Base-by-base conservation (phyloP, 768 basidiomycete species). In the Strobilomyces dryophilus region DNA sequence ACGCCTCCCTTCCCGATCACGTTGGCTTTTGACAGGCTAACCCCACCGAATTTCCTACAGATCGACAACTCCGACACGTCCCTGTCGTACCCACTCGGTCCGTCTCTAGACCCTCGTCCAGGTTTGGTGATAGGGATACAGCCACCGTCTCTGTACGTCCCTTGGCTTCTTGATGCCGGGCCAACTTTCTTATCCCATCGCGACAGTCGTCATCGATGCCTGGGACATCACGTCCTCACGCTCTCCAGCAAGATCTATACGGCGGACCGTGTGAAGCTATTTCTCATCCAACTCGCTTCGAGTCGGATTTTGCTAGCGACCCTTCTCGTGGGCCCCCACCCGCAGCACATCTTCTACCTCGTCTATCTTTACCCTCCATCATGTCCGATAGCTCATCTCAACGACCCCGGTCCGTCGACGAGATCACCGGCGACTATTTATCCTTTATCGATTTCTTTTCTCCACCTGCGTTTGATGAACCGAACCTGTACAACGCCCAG, bases 361-460 rank as follows among this genome's bases (percentile, higher is more conserved):
- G 61, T 53, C 49, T 66, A 51, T 59, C 64, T 49, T 44, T 66
- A 15, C 55, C 59, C 37, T 51, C 56, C 49, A 34, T 40, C 55
- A 54, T 71, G 67, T 37, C 63, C 11, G 57, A 59, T 50, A 49
- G 32, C 35, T 21, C 57, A 4, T 45, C 58, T 10, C 31, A 57
- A 50, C 60, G 59, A 52, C 52, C 47, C 21, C 52, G 55, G 47
- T 59, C 58, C 24, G 42, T 73, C n/a, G 53, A 57, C 44, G 45
- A 45, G 18, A 39, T 49, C 34, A 21, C 58, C 24, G 71, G 43
- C 72, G 71, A 73, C 56, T 67, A 63, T 55, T 66, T 69, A 52
- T 80, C 79, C 31, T 78, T 79, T 59, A 77, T 80, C 42, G 76
- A 80, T 66, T 64, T 80, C 44, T 66, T 64, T 45, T 74, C 78